These are phyloP conservation scores for Citrus australasica DNA, from an alignment of 345 rosid species.

Conservation along the genomic window DNA sequence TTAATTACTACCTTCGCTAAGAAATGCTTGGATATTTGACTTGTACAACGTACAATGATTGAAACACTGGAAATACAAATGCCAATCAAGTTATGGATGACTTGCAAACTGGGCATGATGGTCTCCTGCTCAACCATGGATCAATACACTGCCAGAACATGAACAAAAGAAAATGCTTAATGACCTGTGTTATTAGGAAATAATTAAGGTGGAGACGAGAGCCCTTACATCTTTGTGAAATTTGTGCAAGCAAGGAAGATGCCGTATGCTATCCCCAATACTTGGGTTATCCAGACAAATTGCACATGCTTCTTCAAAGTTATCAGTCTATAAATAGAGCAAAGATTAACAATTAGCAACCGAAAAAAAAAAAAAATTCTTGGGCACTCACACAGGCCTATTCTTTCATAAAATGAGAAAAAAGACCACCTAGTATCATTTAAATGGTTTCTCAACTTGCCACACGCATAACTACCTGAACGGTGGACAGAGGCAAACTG, in stretches of 20 bases:
- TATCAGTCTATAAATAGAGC: conserved; percentile 46
- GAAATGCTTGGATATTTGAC: not conserved
- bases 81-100: conserved; percentile 51
- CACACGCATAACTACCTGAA: conserved; percentile 39
- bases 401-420: not conserved
- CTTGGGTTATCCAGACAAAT: conserved; percentile 80
- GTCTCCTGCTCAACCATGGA: conserved; percentile 82
- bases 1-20: not conserved
- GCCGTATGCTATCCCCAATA: conserved; percentile 77
- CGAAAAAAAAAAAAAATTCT: not conserved
- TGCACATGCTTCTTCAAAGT: conserved; percentile 69
- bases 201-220: conserved; percentile 2
- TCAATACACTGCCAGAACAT: conserved; percentile 78
- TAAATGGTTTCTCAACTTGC: conserved; percentile 1
- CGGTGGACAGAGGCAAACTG: conserved; percentile 71
- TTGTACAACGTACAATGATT: not conserved
- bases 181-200: not conserved
- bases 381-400: not conserved
- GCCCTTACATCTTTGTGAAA: conserved; percentile 82
- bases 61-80: not conserved
- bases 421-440: not conserved
- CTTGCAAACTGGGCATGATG: conserved; percentile 90
- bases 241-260: conserved; percentile 97
- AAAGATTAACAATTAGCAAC: not conserved
- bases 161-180: conserved; percentile 3